Evolutionary conservation across 2,329 filamentous ascomycete species (phyloP).

Genomic region (Coniochaeta sp.): DNA sequence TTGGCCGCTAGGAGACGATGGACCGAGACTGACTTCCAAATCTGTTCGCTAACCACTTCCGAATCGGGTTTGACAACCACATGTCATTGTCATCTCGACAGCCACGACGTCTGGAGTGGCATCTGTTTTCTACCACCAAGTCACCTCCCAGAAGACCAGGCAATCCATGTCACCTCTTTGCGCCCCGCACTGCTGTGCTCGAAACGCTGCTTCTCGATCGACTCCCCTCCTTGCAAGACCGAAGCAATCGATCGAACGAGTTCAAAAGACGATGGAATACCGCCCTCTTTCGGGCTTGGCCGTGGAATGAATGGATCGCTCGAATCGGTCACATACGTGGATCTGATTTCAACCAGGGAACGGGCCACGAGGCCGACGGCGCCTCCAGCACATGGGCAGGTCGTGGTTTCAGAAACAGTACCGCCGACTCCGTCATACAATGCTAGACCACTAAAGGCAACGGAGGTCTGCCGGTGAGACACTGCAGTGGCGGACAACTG

Average conservation of each 20-base stretch:
- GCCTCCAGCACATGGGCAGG: not conserved
- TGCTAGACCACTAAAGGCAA: not conserved
- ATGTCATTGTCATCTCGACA: constrained; percentile 12
- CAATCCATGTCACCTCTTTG: not conserved
- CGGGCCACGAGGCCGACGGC: not conserved
- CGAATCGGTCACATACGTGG: not conserved
- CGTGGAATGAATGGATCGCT: not conserved
- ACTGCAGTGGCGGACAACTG: not conserved
- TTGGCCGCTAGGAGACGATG: not conserved
- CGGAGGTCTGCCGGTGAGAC: not conserved
- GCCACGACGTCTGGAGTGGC: constrained; percentile 5
- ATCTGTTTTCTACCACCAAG: not conserved
- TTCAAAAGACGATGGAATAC: not conserved
- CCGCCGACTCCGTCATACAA: not conserved
- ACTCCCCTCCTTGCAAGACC: not conserved
- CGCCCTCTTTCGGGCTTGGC: not conserved
- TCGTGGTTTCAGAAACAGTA: not conserved
- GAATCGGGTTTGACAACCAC: constrained; percentile 15
- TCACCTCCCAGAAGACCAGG: not conserved
- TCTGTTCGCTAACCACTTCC: constrained; percentile 26
- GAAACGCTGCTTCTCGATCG: not conserved
- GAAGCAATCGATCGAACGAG: not conserved
- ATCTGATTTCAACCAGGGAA: not conserved
- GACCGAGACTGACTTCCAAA: constrained; percentile 14
- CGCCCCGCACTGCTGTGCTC: not conserved